A percentile compares a stretch with the other conserved stretches of the same genome.
Evolutionary conservation across 2,329 filamentous ascomycete species (phyloP).

Genomic region (Tolypocladium pustulatum): DNA sequence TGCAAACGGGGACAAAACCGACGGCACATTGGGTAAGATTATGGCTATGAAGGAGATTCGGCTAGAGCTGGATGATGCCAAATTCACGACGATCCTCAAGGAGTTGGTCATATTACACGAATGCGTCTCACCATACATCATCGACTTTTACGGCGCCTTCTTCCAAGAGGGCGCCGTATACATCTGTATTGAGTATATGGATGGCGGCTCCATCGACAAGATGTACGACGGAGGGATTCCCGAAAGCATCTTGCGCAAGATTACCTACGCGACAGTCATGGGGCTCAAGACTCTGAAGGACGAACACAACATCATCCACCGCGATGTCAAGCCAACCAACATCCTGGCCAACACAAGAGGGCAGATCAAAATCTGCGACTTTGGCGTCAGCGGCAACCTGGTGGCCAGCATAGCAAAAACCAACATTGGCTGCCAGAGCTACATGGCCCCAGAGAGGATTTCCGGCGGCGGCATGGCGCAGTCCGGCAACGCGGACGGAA

Average conservation of each 20-base stretch:
- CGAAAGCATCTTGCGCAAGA: constrained; percentile 78
- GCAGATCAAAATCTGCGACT: constrained; percentile 97
- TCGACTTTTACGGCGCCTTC: constrained; percentile 97
- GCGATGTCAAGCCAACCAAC: constrained; percentile 98
- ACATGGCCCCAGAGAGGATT: constrained; percentile 97
- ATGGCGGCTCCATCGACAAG: constrained; percentile 95
- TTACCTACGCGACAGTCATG: constrained; percentile 80
- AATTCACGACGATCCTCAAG: constrained; percentile 95
- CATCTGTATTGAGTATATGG: constrained; percentile 99
- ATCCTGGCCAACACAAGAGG: constrained; percentile 84
- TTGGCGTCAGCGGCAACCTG: constrained; percentile 91
- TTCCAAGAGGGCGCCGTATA: constrained; percentile 98
- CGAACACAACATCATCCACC: constrained; percentile 97
- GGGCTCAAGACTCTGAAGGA: constrained; percentile 91
- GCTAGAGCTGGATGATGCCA: constrained; percentile 88
- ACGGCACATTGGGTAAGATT: constrained; percentile 57
- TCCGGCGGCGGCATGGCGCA: constrained; percentile 73
- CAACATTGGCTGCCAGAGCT: constrained; percentile 97
- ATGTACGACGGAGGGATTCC: constrained; percentile 85
- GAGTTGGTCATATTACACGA: constrained; percentile 93
- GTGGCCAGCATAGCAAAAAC: constrained; percentile 97
- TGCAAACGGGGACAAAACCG: constrained; percentile 16
- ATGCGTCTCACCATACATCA: constrained; percentile 90
- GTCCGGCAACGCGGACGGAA: constrained; percentile 61
- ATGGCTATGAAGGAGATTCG: constrained; percentile 99